These are phyloP conservation scores for Phytophthora meadii DNA, from an alignment of 352 stramenopile species.

Conservation along the genomic window DNA sequence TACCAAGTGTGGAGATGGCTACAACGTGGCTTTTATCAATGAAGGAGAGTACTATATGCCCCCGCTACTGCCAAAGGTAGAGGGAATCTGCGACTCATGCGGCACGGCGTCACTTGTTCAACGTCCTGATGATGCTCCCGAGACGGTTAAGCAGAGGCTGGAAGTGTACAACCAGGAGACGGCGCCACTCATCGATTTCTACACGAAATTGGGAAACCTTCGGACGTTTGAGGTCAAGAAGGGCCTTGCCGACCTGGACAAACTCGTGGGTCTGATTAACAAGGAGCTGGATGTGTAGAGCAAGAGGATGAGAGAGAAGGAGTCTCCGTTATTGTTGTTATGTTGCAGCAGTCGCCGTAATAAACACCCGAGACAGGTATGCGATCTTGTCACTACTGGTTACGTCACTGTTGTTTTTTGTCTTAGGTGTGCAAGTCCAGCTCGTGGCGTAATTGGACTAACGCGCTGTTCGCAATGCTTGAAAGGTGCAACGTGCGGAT, in stretches of 20 bases:
- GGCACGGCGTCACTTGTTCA: slow-evolving; percentile 77
- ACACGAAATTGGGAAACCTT: slow-evolving; percentile 78
- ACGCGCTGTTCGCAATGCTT: slow-evolving; percentile 26
- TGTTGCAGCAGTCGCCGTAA: slow-evolving; percentile 14
- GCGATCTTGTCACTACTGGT: slow-evolving; percentile 1
- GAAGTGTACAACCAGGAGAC: slow-evolving; percentile 92
- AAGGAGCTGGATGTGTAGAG: slow-evolving; percentile 59
- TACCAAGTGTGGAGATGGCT: slow-evolving; percentile 82
- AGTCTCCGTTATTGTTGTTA: slow-evolving; percentile 18
- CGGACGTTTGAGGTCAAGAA: slow-evolving; percentile 89
- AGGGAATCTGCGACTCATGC: slow-evolving; percentile 83
- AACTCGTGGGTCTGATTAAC: slow-evolving; percentile 78
- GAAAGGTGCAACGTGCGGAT: slow-evolving; percentile 28
- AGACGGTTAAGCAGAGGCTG: slow-evolving; percentile 84
- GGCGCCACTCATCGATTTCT: slow-evolving; percentile 87
- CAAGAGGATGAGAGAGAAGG: slow-evolving; percentile 4
- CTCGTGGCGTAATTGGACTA: slow-evolving; percentile 24
- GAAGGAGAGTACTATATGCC: slow-evolving; percentile 91
- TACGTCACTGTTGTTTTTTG: slow-evolving; percentile 8
- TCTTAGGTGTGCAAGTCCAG: slow-evolving; percentile 20
- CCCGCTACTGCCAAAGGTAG: slow-evolving; percentile 86
- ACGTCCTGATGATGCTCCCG: slow-evolving; percentile 79
- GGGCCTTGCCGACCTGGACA: slow-evolving; percentile 80
- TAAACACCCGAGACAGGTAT: slow-evolving; percentile 29
- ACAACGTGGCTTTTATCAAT: slow-evolving; percentile 91